Conservation (phyloP, 2,329 filamentous ascomycete genomes). For the Xylariaceae sp. region DNA sequence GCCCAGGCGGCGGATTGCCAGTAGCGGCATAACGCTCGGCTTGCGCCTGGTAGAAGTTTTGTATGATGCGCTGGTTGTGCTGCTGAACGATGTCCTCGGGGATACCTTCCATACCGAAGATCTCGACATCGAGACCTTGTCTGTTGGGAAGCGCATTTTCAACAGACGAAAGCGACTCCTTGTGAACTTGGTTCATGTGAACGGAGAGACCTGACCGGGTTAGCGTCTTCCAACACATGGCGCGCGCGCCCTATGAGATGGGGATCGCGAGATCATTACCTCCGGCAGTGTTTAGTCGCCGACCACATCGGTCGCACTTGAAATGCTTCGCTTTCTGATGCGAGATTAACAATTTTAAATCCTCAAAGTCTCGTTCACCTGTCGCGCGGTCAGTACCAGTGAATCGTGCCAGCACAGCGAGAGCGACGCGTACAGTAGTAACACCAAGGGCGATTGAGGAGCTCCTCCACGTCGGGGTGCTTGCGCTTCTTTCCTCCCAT, state of each 20-base stretch:
- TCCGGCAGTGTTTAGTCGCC: conserved; percentile 88
- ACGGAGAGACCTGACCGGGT: conserved; percentile 70
- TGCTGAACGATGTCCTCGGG: conserved; percentile 77
- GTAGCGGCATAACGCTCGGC: conserved; percentile 75
- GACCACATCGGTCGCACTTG: conserved; percentile 87
- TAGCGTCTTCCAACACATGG: conserved; percentile 1
- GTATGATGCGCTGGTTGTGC: conserved; percentile 80
- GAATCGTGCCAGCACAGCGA: conserved; percentile 5
- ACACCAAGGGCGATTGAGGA: conserved; percentile 86
- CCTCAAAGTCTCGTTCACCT: conserved; percentile 94
- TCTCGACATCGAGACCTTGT: conserved; percentile 82
- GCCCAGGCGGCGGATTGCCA: conserved; percentile 73
- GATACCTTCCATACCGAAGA: conserved; percentile 97
- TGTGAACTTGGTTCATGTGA: conserved; percentile 98
- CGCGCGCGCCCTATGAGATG: not conserved
- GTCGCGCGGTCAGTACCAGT: conserved; percentile 24
- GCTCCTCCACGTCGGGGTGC: conserved; percentile 80
- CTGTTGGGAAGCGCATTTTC: conserved; percentile 90
- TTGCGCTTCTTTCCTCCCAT: conserved; percentile 92
- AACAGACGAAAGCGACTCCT: conserved; percentile 79
- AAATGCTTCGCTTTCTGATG: conserved; percentile 99
- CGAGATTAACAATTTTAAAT: conserved; percentile 90
- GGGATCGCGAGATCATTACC: conserved; percentile 49
- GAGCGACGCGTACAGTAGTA: conserved; percentile 70
- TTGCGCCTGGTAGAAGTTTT: conserved; percentile 80